Evolutionary conservation across 495 filamentous ascomycete genomes (phyloP).

Genomic region (Xylaria nigripes): DNA sequence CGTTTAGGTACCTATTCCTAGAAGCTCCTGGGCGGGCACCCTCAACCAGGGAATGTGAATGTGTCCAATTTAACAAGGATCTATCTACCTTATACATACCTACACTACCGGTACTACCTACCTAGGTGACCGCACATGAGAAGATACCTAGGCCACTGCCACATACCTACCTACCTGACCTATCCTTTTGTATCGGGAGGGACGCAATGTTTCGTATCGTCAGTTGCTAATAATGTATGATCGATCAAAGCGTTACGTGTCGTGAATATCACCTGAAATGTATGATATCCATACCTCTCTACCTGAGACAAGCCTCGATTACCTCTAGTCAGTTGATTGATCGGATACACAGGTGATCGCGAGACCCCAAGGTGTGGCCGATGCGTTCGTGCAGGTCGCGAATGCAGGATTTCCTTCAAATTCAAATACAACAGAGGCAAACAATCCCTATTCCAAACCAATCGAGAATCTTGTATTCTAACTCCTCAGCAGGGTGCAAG

Average conservation of each 20-base stretch:
- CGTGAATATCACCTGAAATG: constrained; percentile 42
- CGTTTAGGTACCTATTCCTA: too few relatives aligned
- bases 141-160: too few relatives aligned
- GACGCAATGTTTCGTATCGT: not conserved
- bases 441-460: not conserved
- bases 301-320: not conserved
- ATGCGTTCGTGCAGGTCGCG: constrained; percentile 27
- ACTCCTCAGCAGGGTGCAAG: constrained; percentile 13
- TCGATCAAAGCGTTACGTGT: constrained; percentile 32
- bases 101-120: too few relatives aligned
- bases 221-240: constrained; percentile 12
- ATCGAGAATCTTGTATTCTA: not conserved
- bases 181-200: not conserved
- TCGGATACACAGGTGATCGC: constrained; percentile 31
- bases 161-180: too few relatives aligned
- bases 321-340: not conserved
- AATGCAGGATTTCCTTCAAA: constrained; percentile 25
- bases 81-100: too few relatives aligned
- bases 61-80: too few relatives aligned
- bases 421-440: constrained; percentile 25
- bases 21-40: too few relatives aligned
- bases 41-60: too few relatives aligned
- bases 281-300: constrained; percentile 9
- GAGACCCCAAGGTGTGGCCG: constrained; percentile 35
- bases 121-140: too few relatives aligned